Evolutionary conservation across 1,284 basidiomycete genomes (phyloP).

Genomic region (Ceratobasidium sp.): DNA sequence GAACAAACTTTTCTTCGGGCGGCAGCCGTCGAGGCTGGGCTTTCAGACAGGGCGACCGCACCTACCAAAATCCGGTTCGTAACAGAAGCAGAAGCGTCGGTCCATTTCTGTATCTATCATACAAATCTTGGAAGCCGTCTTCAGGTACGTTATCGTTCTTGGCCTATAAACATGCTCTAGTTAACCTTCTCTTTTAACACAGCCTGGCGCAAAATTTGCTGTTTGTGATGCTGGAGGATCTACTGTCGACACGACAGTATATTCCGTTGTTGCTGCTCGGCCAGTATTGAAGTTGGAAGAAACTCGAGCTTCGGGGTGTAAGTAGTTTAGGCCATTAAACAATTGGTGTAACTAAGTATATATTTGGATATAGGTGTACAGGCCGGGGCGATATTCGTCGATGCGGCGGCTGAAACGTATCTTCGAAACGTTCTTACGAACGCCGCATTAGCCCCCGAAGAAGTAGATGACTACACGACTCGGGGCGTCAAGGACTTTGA

Average conservation of each 20-base stretch:
- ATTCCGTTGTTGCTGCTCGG: not conserved
- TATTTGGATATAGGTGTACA: conserved; percentile 38
- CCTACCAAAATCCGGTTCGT: conserved; percentile 38
- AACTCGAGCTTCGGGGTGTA: conserved; percentile 29
- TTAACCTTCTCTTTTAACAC: not conserved
- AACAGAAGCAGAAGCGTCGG: conserved; percentile 47
- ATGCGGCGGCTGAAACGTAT: conserved; percentile 20
- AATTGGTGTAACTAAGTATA: not conserved
- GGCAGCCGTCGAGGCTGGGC: conserved; percentile 31
- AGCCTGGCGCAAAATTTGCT: not conserved
- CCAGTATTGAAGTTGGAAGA: conserved; percentile 12
- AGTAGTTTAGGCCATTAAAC: not conserved
- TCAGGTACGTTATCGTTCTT: not conserved
- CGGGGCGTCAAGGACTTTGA: conserved; percentile 40
- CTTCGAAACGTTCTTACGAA: not conserved
- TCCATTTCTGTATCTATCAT: conserved; percentile 45
- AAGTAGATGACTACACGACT: conserved; percentile 27
- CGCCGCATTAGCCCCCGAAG: not conserved
- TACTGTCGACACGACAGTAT: not conserved
- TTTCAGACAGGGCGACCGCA: not conserved
- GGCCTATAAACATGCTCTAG: not conserved
- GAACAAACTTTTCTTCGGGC: conserved; percentile 38
- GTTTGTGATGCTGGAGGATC: not conserved
- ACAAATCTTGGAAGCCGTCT: conserved; percentile 23
- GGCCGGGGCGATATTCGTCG: conserved; percentile 45